phyloP scores from a whole-genome alignment of 129 eudicot genomes.

The Rutidosis leptorrhynchoides region DNA sequence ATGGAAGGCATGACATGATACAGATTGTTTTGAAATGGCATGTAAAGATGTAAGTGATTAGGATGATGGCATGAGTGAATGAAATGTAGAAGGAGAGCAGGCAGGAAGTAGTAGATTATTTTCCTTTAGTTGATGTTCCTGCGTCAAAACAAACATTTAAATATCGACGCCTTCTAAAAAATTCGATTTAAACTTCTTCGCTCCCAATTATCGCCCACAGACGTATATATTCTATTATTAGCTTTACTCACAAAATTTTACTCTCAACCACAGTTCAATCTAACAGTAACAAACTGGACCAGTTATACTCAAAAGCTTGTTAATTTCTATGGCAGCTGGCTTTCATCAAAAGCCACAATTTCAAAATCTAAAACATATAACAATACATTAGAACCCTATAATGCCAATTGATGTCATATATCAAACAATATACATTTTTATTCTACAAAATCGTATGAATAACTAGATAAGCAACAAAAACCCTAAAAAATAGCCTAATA shows the following conservation, averaged over 20 bases:
- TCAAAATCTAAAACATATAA: not conserved
- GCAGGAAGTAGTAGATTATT: conserved; percentile 62
- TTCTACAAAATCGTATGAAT: too few relatives aligned
- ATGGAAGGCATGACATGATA: conserved; percentile 78
- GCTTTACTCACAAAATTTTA: not conserved
- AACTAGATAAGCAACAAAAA: not conserved
- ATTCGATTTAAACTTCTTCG: conserved; percentile 25
- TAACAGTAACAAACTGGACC: not conserved
- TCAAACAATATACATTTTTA: not conserved
- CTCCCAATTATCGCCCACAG: conserved; percentile 23
- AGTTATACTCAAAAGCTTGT: not conserved
- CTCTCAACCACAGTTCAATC: not conserved
- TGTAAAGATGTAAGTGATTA: conserved; percentile 48
- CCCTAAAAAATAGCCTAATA: not conserved
- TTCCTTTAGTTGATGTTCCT: conserved; percentile 77
- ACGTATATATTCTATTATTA: not conserved
- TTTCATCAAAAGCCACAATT: too few relatives aligned
- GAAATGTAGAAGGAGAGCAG: conserved; percentile 68
- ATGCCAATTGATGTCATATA: not conserved
- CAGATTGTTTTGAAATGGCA: conserved; percentile 58
- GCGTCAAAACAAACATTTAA: conserved; percentile 97
- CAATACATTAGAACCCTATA: not conserved
- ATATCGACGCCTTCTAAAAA: conserved; percentile 38
- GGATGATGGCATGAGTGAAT: conserved; percentile 42
- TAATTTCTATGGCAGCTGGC: too few relatives aligned